A percentile compares a stretch with the other conserved stretches of the same genome.
Evolutionary conservation across 352 stramenopile species (phyloP).

Genomic region (Phytopythium mirpurense): DNA sequence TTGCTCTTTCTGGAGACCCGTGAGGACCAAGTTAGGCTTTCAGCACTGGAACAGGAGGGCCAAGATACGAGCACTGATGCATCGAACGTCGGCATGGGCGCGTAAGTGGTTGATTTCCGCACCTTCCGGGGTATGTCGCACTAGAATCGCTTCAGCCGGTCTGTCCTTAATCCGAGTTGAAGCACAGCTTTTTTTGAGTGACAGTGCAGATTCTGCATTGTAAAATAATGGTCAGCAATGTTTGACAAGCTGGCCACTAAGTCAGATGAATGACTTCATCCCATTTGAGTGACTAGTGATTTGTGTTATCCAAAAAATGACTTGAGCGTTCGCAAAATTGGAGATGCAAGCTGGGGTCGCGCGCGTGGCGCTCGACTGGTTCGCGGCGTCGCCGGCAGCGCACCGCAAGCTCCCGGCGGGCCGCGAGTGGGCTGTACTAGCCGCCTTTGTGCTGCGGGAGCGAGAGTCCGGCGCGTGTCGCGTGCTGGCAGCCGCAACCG

Average conservation of each 20-base stretch:
- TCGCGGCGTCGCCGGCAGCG: conserved; percentile 31
- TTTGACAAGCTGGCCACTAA: too few relatives aligned
- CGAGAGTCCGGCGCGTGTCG: conserved; percentile 17
- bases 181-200: too few relatives aligned
- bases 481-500: conserved; percentile 51
- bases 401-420: conserved; percentile 51
- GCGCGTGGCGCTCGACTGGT: conserved; percentile 52
- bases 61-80: background rate
- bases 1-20: conserved; percentile 76
- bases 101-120: too few relatives aligned
- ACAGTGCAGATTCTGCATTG: too few relatives aligned
- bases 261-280: too few relatives aligned
- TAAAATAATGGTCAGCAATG: too few relatives aligned
- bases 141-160: too few relatives aligned
- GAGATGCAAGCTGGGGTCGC: conserved; percentile 23
- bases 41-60: background rate
- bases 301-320: too few relatives aligned
- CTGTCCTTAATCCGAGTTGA: too few relatives aligned
- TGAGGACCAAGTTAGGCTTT: conserved; percentile 12
- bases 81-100: background rate
- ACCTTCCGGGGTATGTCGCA: too few relatives aligned
- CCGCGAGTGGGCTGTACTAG: conserved; percentile 59
- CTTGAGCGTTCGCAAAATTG: too few relatives aligned
- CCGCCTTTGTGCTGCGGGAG: conserved; percentile 40
- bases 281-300: too few relatives aligned